These are phyloP conservation scores for Fraxinus paxiana DNA, from an alignment of 305 asterid genomes.

Conservation along the genomic window DNA sequence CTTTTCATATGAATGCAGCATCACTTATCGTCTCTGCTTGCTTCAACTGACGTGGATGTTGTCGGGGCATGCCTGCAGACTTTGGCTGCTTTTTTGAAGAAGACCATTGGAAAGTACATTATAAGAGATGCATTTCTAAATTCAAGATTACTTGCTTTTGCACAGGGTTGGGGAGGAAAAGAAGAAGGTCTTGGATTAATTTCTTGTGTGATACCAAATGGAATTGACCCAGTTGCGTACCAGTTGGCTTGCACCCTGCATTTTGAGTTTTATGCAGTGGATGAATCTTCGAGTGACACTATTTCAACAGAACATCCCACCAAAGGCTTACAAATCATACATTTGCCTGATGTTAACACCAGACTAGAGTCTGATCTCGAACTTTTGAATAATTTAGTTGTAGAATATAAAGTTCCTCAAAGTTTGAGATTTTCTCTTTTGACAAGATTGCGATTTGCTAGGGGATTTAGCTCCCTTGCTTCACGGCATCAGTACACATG, in stretches of 20 bases:
- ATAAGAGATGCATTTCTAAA: slow-evolving; percentile 78
- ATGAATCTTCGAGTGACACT: slow-evolving; percentile 48
- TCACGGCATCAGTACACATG: slow-evolving; percentile 85
- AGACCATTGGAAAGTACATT: slow-evolving; percentile 79
- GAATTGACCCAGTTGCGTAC: slow-evolving; percentile 55
- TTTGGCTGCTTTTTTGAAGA: slow-evolving; percentile 88
- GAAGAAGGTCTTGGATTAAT: slow-evolving; percentile 98
- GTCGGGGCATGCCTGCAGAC: slow-evolving; percentile 96
- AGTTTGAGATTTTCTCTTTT: slow-evolving; percentile 82
- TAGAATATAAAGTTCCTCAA: slow-evolving; percentile 75
- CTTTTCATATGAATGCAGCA: slow-evolving; percentile 55
- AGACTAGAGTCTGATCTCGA: slow-evolving; percentile 76
- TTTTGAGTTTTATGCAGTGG: slow-evolving; percentile 88
- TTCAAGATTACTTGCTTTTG: slow-evolving; percentile 85
- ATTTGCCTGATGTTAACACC: slow-evolving; percentile 60
- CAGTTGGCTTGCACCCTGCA: slow-evolving; percentile 85
- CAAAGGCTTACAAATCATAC: slow-evolving; percentile 78
- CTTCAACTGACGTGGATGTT: slow-evolving; percentile 85
- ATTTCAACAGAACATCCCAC: slow-evolving; percentile 36
- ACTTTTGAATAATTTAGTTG: slow-evolving; percentile 66
- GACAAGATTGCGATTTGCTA: slow-evolving; percentile 88
- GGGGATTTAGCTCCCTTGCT: slow-evolving; percentile 73
- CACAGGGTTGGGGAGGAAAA: slow-evolving; percentile 99
- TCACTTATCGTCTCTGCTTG: slow-evolving; percentile 88
- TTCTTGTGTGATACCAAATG: slow-evolving; percentile 63